A percentile compares a stretch with the other conserved stretches of the same genome.
These are phyloP conservation scores for Xylariaceae sp. DNA, from an alignment of 2,329 filamentous ascomycete species.

Conservation along the genomic window DNA sequence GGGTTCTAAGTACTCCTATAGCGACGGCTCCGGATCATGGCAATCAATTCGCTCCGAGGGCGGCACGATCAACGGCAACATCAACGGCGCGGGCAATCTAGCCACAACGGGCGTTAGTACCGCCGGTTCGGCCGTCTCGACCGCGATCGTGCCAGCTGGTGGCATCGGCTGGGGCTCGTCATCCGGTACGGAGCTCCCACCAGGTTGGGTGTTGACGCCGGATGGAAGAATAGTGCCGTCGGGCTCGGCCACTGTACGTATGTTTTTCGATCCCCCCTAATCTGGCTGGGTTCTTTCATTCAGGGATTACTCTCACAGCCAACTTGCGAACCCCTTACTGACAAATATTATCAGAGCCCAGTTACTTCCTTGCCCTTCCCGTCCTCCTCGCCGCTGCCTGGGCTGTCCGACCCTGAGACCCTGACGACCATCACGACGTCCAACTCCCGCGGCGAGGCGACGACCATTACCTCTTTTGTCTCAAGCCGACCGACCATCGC, in stretches of 20 bases:
- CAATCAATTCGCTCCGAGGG: conserved; percentile 75
- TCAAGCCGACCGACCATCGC: background rate
- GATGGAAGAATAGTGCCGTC: conserved; percentile 74
- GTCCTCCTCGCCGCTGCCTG: conserved; percentile 33
- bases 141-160: conserved; percentile 64
- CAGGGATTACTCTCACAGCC: too few species aligned
- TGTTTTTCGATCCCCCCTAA: conserved; percentile 19
- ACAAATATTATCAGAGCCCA: conserved; percentile 24
- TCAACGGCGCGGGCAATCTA: conserved; percentile 47
- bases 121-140: conserved; percentile 56
- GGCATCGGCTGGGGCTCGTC: conserved; percentile 56
- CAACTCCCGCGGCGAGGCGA: background rate
- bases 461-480: background rate
- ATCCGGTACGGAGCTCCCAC: conserved; percentile 56
- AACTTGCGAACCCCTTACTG: too few species aligned
- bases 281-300: conserved; percentile 20
- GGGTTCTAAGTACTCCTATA: conserved; percentile 77
- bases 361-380: conserved; percentile 39
- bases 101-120: conserved; percentile 56
- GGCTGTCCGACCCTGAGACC: conserved; percentile 40
- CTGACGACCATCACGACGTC: conserved; percentile 42
- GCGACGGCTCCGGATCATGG: conserved; percentile 72
- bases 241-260: conserved; percentile 56
- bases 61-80: conserved; percentile 67
- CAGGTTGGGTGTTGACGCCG: conserved; percentile 74